Evolutionary conservation across 208 protist species (phyloP).

Genomic region (Leishmania amazonensis): DNA sequence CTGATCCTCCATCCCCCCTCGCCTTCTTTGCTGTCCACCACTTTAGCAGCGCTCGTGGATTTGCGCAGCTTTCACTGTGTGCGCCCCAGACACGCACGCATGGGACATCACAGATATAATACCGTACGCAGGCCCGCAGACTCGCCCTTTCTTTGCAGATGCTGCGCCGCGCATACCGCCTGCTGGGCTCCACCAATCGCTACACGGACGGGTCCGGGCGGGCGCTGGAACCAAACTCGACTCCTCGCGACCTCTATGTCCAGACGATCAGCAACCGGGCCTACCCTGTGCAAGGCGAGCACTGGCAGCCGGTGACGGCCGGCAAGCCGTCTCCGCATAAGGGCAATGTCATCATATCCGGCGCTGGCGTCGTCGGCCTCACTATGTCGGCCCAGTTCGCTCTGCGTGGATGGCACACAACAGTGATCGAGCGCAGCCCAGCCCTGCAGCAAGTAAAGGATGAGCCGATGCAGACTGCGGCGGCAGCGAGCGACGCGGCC

Average conservation of each 20-base stretch:
- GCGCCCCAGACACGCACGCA: not conserved
- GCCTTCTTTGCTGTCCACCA: not conserved
- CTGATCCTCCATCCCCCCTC: not conserved
- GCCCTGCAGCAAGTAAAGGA: constrained; percentile 27
- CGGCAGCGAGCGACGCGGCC: constrained; percentile 2
- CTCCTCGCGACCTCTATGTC: constrained; percentile 74
- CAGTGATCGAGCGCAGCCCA: constrained; percentile 68
- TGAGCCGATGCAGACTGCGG: constrained; percentile 9
- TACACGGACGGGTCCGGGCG: constrained; percentile 89
- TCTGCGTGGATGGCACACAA: constrained; percentile 87
- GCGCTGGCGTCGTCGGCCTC: constrained; percentile 86
- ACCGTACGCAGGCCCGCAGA: not conserved
- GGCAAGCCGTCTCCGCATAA: constrained; percentile 76
- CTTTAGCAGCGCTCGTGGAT: constrained; percentile 7
- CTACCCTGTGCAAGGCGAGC: constrained; percentile 75
- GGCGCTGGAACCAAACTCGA: constrained; percentile 49
- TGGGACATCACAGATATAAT: not conserved
- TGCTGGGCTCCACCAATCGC: constrained; percentile 79
- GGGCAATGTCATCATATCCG: constrained; percentile 83
- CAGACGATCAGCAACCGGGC: constrained; percentile 88
- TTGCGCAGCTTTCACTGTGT: not conserved
- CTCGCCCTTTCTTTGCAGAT: constrained; percentile 18
- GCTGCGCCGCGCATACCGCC: constrained; percentile 48
- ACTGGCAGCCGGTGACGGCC: constrained; percentile 83
- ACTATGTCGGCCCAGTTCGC: constrained; percentile 67